Base-by-base conservation (phyloP, 306 rosid species). In the Sophora flavescens region DNA sequence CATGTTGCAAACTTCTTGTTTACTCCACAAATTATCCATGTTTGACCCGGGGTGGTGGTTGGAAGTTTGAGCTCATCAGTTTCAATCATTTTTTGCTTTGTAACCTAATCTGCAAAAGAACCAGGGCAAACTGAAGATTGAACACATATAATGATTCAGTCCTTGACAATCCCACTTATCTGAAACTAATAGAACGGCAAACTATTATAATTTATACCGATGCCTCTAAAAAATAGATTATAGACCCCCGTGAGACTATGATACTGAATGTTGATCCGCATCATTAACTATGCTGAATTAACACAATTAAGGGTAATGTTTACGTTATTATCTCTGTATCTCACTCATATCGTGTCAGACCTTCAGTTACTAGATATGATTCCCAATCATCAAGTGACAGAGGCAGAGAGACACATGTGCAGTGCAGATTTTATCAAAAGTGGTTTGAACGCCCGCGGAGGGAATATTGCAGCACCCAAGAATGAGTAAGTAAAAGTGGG, bases 391-490 rank as follows among this genome's bases (percentile, higher is more conserved):
- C 14, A 10, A 10, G 17, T 28, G 76, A 22, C 38, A 57, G 51
- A 8, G 2, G 4, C 8, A 52, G 32, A 52, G 32, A 8, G 59
- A 22, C 16, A 4, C 39, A 4, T 28, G 1, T 26, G 39, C 39
- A 10, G 38, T 28, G 39, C 38, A 58, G 15, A 10, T 13, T 13
- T 59, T 32, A 59, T 59, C 41, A 5, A n/a, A 59, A 0, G n/a
- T 2, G 2, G 17, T 89, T 87, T 70, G 82, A 87, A 91, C 58
- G 80, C 53, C 60, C 15, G 57, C 6, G 78, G 88, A 71, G 97
- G 91, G 94, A 89, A 77, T 74, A 74, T 80, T 10, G 45, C 72
- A 58, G 22, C 6, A 16, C 9, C 54, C 74, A 72, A 84, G 68
- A 74, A 53, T 5, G 32, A 68, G 47, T 17, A 50, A 60, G 51